Conservation (phyloP, 441 rosid species). For the Gossypium gossypioides region DNA sequence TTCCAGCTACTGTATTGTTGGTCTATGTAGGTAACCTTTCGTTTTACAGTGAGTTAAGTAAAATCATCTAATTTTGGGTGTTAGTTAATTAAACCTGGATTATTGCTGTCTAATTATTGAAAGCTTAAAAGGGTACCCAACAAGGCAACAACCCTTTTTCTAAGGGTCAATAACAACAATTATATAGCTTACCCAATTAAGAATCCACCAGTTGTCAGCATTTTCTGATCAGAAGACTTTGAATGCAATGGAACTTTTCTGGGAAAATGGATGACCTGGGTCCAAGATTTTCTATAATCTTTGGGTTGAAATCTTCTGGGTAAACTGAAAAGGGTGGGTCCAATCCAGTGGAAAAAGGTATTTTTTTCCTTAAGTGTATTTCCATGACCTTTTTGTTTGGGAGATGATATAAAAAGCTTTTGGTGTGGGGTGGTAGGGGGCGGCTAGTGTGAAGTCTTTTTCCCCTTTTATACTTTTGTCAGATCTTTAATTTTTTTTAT, state of each 20-base stretch:
- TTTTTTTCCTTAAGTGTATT: slow-evolving; percentile 20
- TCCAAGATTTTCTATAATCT: not conserved
- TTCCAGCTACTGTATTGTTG: not conserved
- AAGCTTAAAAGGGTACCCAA: not conserved
- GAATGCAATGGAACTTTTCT: slow-evolving; percentile 1
- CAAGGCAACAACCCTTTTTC: not conserved
- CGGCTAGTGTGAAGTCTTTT: slow-evolving; percentile 36
- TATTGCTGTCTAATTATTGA: not conserved
- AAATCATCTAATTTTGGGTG: not conserved
- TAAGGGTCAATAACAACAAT: not conserved
- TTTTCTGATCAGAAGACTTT: not conserved
- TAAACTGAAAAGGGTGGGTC: slow-evolving; percentile 23
- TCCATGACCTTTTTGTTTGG: slow-evolving; percentile 20
- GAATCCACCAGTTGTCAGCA: not conserved
- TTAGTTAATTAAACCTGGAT: not conserved
- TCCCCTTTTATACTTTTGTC: slow-evolving; percentile 27
- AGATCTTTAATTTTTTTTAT: slow-evolving; percentile 9
- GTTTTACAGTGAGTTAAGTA: not conserved
- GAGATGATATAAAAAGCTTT: slow-evolving; percentile 6
- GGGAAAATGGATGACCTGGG: slow-evolving; percentile 9
- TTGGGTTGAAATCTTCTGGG: slow-evolving; percentile 8
- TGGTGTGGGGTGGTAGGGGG: not conserved
- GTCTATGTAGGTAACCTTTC: not conserved
- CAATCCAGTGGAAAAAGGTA: slow-evolving; percentile 17
- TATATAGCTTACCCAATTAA: not conserved